Base-by-base conservation (phyloP, 345 rosid genomes). In the Euphorbia tirucalli region DNA sequence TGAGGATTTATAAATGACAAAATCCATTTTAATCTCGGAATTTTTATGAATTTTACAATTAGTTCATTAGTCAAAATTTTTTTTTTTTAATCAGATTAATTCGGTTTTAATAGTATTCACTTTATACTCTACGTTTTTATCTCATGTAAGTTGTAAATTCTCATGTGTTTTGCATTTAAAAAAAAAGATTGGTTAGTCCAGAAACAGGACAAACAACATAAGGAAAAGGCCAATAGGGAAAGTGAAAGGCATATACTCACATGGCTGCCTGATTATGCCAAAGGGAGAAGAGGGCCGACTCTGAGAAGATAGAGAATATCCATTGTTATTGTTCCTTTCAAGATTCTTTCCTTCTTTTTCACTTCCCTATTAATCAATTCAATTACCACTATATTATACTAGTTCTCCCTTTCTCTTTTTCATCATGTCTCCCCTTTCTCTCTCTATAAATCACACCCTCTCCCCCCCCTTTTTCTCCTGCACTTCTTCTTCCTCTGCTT, bases 361-460 rank as follows among this genome's bases (percentile, higher is more conserved):
- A 1, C 4, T 58, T 25, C 28, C 5, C 24, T 7, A 16, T 50
- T 16, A 46, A 55, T 46, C 63, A 22, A n/a, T 19, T 27, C 31
- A 27, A 18, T 2, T 13, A 0, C 44, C 60, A 14, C 44, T 64
- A 70, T 65, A 60, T 48, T 63, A 56, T 35, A 15, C 3, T 46
- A 1, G 16, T 0, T 3, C 16, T 11, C 46, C 4, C 18, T 8
- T 22, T 10, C 27, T 2, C 43, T 10, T 6, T 46, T 64, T 58
- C 70, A 75, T 50, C 68, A 85, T 74, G 82, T 57, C 39, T 28
- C 25, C 66, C 31, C 18, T 19, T 82, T 83, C 88, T 79, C 85
- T 87, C 77, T 85, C 93, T 82, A 82, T 86, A 86, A 83, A 71
- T 71, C 82, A 65, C 41, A 11, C 83, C 80, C 80, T 79, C 74